Evolutionary conservation across 306 rosid species (phyloP), one percentile per base, ranked within the genome.

Genomic region (Fragaria nilgerrensis): DNA sequence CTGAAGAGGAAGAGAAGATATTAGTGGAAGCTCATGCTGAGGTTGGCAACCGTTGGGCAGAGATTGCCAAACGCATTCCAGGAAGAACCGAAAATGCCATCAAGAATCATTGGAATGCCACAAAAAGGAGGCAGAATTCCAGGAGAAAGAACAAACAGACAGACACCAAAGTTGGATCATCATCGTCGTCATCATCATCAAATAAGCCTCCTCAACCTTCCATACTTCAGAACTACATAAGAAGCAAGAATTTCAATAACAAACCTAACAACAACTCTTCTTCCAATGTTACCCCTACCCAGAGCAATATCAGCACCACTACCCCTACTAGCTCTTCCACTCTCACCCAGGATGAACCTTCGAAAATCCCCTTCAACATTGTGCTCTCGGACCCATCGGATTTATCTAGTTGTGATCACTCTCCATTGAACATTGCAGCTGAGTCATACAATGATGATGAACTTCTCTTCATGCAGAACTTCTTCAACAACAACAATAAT

Each of bases 31-130:
- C 83, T 10, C 98, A 92, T 81, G 77, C 77, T 2, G 87, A 76
- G 62, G 78, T 94, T 4, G 98, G 97, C 36, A 94, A 94, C 58
- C 80, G 88, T 12, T 94, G 96, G 98, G 97, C 97, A 0, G 93
- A 92, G 84, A 94, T 92, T 3, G 98, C 96, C 0, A 94, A 90
- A 67, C 52, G 47, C 45, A 90, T 94, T 73, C 87, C 92, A 0
- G 98, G 97, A 64, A 87, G 97, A 80, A 94, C 97, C 0, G 98
- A 94, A 65, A 94, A 94, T 32, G 81, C 98, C 0, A 94, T 94
- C 9, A 94, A 94, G 77, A 94, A 92, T 79, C 98, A 94, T 70
- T 94, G 98, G 98, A 94, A 94, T 70, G 97, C 97, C 36, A 94
- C 96, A 0, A 94, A 89, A 32, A 87, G 97, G 62, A 90, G 95